Base-by-base conservation (phyloP, 495 filamentous ascomycete genomes). In the Penicillium flavigenum region DNA sequence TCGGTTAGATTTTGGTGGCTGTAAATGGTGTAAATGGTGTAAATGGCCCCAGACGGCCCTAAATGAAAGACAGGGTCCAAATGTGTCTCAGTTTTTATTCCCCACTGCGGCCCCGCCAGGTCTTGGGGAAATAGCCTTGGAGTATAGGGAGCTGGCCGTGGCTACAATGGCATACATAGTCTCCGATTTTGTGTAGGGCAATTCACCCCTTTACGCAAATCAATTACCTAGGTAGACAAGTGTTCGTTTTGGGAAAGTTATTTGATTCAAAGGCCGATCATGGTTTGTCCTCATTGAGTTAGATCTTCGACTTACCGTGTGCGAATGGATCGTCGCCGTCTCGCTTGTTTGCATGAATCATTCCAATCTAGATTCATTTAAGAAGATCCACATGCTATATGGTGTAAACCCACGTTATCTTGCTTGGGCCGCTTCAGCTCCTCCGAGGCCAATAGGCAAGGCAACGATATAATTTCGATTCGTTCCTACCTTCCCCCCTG, bases 121-220 rank as follows among this genome's bases (percentile, higher is more conserved):
- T 29, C 27, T 29, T 8, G 27, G 27, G 27, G 27, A 29, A 8
- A 4, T 9, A 29, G 27, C 7, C 6, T 7, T 27, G 7, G 29
- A 7, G 19, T 49, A 17, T n/a, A 29, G 7, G 27, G 27, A 29
- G 27, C 27, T 29, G 29, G 49, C 34, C 49, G 49, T 51, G 34
- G 16, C 49, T 19, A 51, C 36, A 42, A 51, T 27, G 49, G 49
- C 7, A 52, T 52, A 51, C n/a, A n/a, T n/a, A n/a, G 36, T 52
- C 12, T 51, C 19, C 27, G 19, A 9, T 22, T 19, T n/a, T n/a
- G 27, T 26, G 24, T 5, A 26, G 5, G 24, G 24, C 24, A 26
- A 26, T 26, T 26, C 24, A 26, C 24, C 6, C 27, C 27, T 29
- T 29, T 29, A 8, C 26, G 26, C 26, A 8, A 27, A 27, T 8